These are phyloP conservation scores for Apiospora marii DNA, from an alignment of 2,329 filamentous ascomycete genomes.

Conservation along the genomic window DNA sequence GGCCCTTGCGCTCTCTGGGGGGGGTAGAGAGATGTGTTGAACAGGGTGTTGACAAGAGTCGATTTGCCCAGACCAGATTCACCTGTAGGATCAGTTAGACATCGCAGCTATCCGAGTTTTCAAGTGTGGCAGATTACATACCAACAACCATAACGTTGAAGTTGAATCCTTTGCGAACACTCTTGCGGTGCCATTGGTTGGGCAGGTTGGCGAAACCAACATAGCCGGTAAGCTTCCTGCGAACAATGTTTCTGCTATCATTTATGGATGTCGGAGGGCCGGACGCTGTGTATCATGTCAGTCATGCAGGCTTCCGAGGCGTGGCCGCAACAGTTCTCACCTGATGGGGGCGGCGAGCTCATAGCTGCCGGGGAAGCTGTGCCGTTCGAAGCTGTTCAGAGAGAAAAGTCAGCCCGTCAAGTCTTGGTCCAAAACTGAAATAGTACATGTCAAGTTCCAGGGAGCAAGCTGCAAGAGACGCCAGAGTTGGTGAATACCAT, in stretches of 20 bases:
- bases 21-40: conserved; percentile 99
- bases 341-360: conserved; percentile 30
- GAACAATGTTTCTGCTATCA: conserved; percentile 93
- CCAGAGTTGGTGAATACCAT: conserved; percentile 34
- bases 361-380: conserved; percentile 38
- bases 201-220: conserved; percentile 98
- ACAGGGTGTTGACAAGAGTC: conserved; percentile 97
- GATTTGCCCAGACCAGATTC: conserved; percentile 99
- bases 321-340: background rate
- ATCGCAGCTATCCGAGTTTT: background rate
- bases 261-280: conserved; percentile 53
- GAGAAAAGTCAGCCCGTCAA: background rate
- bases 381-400: conserved; percentile 50
- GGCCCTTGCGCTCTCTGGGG: conserved; percentile 98
- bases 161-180: conserved; percentile 99
- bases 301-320: background rate
- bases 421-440: background rate
- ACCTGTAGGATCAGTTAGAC: conserved; percentile 62
- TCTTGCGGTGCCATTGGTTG: conserved; percentile 99
- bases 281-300: conserved; percentile 1
- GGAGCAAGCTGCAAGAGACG: conserved; percentile 38
- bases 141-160: conserved; percentile 99
- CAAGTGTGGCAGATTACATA: conserved; percentile 57
- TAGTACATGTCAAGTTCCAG: conserved; percentile 27
- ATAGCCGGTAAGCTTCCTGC: conserved; percentile 97